A percentile compares a stretch with the other conserved stretches of the same genome.
These are phyloP conservation scores for Pyrus pyrifolia DNA, from an alignment of 306 rosid genomes.

Conservation along the genomic window DNA sequence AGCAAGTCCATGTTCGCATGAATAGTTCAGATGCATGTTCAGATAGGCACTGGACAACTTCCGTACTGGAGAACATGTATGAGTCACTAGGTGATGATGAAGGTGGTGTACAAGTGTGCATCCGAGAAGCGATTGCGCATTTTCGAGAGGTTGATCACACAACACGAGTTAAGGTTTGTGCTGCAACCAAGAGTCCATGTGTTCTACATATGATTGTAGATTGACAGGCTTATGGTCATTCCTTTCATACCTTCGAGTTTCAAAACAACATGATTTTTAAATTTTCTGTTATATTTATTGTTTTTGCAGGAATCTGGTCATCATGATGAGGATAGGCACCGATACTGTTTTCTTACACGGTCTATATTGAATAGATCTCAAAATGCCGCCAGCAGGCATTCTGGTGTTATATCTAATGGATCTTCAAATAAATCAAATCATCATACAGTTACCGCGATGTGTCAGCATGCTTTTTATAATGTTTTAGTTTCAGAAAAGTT, in stretches of 20 bases:
- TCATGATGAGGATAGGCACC: constrained; percentile 33
- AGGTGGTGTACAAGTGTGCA: constrained; percentile 50
- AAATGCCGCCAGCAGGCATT: constrained; percentile 40
- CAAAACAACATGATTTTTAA: not conserved
- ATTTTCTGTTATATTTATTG: constrained; percentile 9
- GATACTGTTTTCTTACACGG: constrained; percentile 22
- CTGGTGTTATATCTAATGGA: constrained; percentile 33
- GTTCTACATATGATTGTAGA: constrained; percentile 12
- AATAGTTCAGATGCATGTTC: constrained; percentile 26
- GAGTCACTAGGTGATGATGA: constrained; percentile 50
- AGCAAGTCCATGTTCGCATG: constrained; percentile 13
- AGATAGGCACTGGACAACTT: constrained; percentile 49
- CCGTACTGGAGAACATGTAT: constrained; percentile 39
- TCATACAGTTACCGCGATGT: constrained; percentile 29
- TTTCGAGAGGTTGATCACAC: constrained; percentile 26
- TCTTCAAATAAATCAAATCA: constrained; percentile 36
- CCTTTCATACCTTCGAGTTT: not conserved
- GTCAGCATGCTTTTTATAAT: constrained; percentile 47
- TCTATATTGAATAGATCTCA: constrained; percentile 30
- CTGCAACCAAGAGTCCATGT: constrained; percentile 20
- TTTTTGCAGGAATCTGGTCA: constrained; percentile 43
- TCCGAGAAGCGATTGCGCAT: constrained; percentile 34
- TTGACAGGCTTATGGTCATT: not conserved
- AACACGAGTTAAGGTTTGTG: constrained; percentile 36
- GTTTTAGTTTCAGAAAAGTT: constrained; percentile 68